Evolutionary conservation across 2,329 filamentous ascomycete species (phyloP).

Genomic region (Penicillium sclerotiorum): DNA sequence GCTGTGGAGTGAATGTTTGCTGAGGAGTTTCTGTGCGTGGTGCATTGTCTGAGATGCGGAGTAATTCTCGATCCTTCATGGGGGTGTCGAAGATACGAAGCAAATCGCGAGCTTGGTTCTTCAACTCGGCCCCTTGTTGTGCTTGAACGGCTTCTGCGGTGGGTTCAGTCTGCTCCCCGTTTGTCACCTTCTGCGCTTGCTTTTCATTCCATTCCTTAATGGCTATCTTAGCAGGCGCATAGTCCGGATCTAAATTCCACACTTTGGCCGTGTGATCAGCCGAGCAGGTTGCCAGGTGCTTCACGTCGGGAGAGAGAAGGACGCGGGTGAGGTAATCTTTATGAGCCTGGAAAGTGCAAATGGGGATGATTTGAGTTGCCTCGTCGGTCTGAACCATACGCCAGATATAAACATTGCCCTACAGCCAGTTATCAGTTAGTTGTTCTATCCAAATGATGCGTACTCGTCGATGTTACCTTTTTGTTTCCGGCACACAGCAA

Average conservation of each 20-base stretch:
- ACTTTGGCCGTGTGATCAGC: conserved; percentile 95
- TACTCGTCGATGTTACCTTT: conserved; percentile 54
- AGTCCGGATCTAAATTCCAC: conserved; percentile 83
- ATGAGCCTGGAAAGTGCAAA: conserved; percentile 88
- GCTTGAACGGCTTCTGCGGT: conserved; percentile 18
- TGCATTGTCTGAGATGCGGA: conserved; percentile 30
- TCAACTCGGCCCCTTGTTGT: conserved; percentile 20
- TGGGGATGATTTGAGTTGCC: conserved; percentile 78
- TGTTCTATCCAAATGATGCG: no score
- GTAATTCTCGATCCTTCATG: conserved; percentile 28
- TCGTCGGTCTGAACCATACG: conserved; percentile 83
- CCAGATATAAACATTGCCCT: conserved; percentile 99
- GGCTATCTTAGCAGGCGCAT: conserved; percentile 43
- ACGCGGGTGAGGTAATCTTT: conserved; percentile 92
- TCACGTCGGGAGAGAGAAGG: conserved; percentile 88
- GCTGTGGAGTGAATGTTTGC: conserved; percentile 37
- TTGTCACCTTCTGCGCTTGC: conserved; percentile 16
- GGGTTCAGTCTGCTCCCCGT: conserved; percentile 13
- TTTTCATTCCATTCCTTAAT: conserved; percentile 27
- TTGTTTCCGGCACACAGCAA: conserved; percentile 94
- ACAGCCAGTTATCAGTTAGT: conserved; percentile 2
- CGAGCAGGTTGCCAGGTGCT: conserved; percentile 90
- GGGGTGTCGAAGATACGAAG: conserved; percentile 31
- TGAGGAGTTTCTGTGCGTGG: conserved; percentile 31
- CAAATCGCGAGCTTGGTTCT: conserved; percentile 26